Base-by-base conservation (phyloP, 495 filamentous ascomycete species). In the Penicillium samsonianum region DNA sequence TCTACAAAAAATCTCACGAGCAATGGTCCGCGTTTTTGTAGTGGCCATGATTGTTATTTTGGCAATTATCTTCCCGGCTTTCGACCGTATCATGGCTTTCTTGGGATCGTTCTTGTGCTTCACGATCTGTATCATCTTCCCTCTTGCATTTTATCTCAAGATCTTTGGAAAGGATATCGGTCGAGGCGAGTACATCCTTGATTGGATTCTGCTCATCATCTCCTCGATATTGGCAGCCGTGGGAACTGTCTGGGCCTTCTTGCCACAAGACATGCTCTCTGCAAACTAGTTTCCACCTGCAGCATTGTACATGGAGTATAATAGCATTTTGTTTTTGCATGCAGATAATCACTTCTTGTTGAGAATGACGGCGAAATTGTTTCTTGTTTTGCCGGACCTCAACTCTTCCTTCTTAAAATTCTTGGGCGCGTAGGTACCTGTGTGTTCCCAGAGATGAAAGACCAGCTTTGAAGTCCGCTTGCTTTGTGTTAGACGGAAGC, bases 21-120 rank as follows among this genome's bases (percentile, higher is more conserved):
- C 82, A 46, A 58, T 75, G 6, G 77, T 96, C 30, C 81, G 91
- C 31, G 64, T 93, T 2, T 47, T 82, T 19, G 75, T 77, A 17
- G 79, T 84, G 23, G 72, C 80, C 26, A 43, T 85, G 11, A 87
- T 91, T 63, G 83, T 90, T 40, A 54, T 84, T 8, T 77, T 90
- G 61, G 82, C 92, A 11, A 88, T 98, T 42, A 65, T 93, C 7
- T 90, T 96, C 65, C 94, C 94, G 14, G 81, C 82, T 0, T 98
- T 98, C 64, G 94, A 98, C 67, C 83, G 85, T 53, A 92, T 98
- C 65, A 96, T 97, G 92, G 88, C 90, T 30, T 87, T 98, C 56
- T 83, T 97, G 76, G 94, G 94, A 2, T 87, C 85, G 28, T 88
- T 90, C n/a, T 79, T 96, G 51, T 96, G 92, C 68, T 96, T 96